Evolutionary conservation across 2,329 filamentous ascomycete species (phyloP).

Genomic region (Penicillium freii): DNA sequence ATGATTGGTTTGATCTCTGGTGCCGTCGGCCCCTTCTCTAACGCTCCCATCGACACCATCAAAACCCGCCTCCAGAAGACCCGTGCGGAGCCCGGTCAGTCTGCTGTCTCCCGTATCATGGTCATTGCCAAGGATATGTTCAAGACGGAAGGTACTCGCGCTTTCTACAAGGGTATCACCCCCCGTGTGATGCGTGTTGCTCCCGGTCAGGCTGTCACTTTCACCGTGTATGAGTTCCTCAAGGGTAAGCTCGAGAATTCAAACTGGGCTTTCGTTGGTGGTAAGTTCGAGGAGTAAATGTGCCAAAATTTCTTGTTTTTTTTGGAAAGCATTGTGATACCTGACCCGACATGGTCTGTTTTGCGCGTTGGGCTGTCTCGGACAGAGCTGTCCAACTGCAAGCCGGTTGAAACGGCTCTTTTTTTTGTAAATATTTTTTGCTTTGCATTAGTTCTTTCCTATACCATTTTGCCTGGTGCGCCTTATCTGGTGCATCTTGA

Average conservation of each 20-base stretch:
- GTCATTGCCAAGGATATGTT: slow-evolving; percentile 81
- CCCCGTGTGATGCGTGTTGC: slow-evolving; percentile 96
- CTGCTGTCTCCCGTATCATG: slow-evolving; percentile 74
- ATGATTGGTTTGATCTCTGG: slow-evolving; percentile 86
- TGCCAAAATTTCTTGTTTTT: slow-evolving; percentile 2
- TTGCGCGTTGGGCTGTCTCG: slow-evolving; percentile 5
- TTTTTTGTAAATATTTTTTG: slow-evolving; percentile 21
- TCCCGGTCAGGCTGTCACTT: slow-evolving; percentile 82
- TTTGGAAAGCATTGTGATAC: slow-evolving; percentile 27
- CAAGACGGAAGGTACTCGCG: slow-evolving; percentile 87
- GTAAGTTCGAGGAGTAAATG: slow-evolving; percentile 63
- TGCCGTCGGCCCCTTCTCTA: slow-evolving; percentile 92
- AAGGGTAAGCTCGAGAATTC: slow-evolving; percentile 70
- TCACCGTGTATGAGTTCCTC: slow-evolving; percentile 73
- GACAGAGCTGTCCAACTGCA: slow-evolving; percentile 11
- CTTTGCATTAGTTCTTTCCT: slow-evolving; percentile 14
- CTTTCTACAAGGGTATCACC: slow-evolving; percentile 99
- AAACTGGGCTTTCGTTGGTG: slow-evolving; percentile 57
- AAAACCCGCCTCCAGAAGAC: slow-evolving; percentile 95
- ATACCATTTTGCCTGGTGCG: slow-evolving; percentile 20
- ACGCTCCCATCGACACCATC: slow-evolving; percentile 98
- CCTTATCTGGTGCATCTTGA: slow-evolving; percentile 5
- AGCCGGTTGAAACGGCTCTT: slow-evolving; percentile 9
- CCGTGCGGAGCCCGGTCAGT: slow-evolving; percentile 76
- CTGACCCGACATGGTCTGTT: slow-evolving; percentile 23